Percentiles rank a stretch among this genome's conserved stretches.
phyloP scores from a whole-genome alignment of 768 basidiomycete genomes.

The Baorangia bicolor region DNA sequence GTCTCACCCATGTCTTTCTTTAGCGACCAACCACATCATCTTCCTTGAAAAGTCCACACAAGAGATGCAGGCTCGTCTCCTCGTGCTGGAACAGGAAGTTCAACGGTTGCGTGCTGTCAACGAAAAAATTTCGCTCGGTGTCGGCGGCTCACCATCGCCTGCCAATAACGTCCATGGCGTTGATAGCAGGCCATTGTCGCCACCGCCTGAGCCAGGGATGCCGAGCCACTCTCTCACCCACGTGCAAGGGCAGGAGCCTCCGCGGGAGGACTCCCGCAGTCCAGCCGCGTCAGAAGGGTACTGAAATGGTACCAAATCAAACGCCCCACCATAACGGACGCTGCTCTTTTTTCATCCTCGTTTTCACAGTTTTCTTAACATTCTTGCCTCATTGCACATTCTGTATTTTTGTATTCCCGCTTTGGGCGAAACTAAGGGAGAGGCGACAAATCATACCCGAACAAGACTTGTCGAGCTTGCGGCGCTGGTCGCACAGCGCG shows the following conservation, averaged over 20 bases:
- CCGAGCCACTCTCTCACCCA: conserved; percentile 50
- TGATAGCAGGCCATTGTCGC: conserved; percentile 57
- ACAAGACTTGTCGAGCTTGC: conserved; percentile 26
- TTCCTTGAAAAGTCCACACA: conserved; percentile 71
- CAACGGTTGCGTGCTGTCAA: conserved; percentile 69
- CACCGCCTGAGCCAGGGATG: conserved; percentile 56
- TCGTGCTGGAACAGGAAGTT: conserved; percentile 66
- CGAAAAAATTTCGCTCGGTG: conserved; percentile 77
- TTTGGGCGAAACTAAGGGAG: conserved; percentile 27
- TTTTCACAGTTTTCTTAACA: conserved; percentile 28
- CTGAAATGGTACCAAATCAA: conserved; percentile 25
- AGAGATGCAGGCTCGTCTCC: conserved; percentile 67
- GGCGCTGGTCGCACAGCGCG: conserved; percentile 38
- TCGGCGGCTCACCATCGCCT: conserved; percentile 57
- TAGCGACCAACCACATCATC: conserved; percentile 80
- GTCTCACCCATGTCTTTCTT: conserved; percentile 5
- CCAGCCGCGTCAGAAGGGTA: conserved; percentile 33
- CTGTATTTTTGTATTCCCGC: conserved; percentile 35
- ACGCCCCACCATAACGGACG: conserved; percentile 25
- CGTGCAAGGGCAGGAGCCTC: conserved; percentile 58
- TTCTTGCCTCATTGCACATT: conserved; percentile 33
- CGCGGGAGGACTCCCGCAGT: conserved; percentile 59
- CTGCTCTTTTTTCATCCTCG: conserved; percentile 36
- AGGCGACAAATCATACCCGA: conserved; percentile 15
- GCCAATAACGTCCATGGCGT: conserved; percentile 40